Evolutionary conservation across 371 early-diverging fungal genomes (phyloP).

Genomic region (Haplosporangium sp.): DNA sequence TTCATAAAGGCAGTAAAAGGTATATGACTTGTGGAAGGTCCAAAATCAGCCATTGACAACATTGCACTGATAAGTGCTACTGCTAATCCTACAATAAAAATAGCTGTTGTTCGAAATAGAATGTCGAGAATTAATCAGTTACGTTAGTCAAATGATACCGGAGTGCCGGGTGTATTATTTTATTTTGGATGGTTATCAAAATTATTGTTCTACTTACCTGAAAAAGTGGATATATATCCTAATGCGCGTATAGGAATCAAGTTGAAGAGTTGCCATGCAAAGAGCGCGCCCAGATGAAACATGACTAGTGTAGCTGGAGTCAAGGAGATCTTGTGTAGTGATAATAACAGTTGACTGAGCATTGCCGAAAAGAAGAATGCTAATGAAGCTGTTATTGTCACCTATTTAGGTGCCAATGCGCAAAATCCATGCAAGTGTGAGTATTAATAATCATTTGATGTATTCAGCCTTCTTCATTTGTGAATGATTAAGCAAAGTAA

Average conservation of each 20-base stretch:
- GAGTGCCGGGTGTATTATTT: neutral
- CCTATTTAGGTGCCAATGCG: constrained; percentile 5
- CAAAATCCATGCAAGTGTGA: neutral
- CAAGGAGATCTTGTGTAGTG: constrained; percentile 15
- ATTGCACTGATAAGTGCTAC: constrained; percentile 35
- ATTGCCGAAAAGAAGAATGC: constrained; percentile 46
- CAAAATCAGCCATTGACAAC: constrained; percentile 28
- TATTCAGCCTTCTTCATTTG: no score
- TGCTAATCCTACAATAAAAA: constrained; percentile 27
- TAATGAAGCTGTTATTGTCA: constrained; percentile 33
- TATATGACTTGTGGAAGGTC: constrained; percentile 26
- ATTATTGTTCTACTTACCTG: constrained; percentile 14
- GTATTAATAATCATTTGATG: neutral
- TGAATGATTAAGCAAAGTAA: neutral
- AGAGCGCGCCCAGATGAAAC: constrained; percentile 38
- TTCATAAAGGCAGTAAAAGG: constrained; percentile 44
- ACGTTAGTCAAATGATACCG: neutral
- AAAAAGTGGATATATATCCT: constrained; percentile 26
- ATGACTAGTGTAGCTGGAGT: constrained; percentile 38
- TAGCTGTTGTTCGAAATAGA: constrained; percentile 7
- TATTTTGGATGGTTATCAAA: neutral
- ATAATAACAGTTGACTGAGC: constrained; percentile 28
- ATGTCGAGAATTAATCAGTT: neutral
- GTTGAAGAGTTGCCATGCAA: constrained; percentile 41
- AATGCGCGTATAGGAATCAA: constrained; percentile 24